Conservation (phyloP, 1,284 basidiomycete species). For the Pseudozyma thailandica region DNA sequence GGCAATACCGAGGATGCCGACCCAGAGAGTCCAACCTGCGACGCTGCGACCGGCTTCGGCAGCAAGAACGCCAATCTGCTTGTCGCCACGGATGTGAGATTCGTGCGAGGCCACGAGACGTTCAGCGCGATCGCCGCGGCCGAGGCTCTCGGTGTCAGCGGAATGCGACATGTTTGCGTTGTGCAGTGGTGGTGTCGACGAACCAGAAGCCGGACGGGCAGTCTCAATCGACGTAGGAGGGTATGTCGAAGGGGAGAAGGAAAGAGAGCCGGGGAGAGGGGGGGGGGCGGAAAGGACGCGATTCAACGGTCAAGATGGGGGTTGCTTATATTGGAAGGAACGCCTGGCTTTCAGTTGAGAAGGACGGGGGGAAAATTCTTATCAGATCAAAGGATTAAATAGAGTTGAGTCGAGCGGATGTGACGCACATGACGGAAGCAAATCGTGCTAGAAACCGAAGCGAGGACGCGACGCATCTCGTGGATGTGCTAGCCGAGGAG, state of each 20-base stretch:
- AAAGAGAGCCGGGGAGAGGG: not conserved
- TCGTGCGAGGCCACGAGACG: constrained; percentile 16
- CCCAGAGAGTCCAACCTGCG: constrained; percentile 55
- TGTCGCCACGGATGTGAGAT: constrained; percentile 17
- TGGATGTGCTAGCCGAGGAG: not conserved
- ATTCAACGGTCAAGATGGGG: too few species aligned
- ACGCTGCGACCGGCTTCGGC: constrained; percentile 56
- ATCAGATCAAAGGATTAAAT: constrained; percentile 30
- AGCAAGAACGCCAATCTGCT: constrained; percentile 56
- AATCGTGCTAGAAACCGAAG: constrained; percentile 7
- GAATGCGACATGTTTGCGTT: constrained; percentile 28
- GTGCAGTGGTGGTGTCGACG: not conserved
- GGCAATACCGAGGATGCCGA: constrained; percentile 56
- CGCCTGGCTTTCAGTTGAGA: too few species aligned
- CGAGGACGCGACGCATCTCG: constrained; percentile 5
- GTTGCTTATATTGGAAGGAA: not conserved
- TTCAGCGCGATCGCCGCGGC: constrained; percentile 27
- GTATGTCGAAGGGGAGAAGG: not conserved
- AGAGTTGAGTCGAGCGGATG: not conserved
- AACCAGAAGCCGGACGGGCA: not conserved
- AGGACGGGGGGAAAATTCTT: constrained; percentile 7
- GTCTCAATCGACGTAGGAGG: not conserved
- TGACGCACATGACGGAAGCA: not conserved
- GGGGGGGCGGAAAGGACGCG: constrained; percentile 1
- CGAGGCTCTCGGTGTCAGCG: constrained; percentile 28